These are phyloP conservation scores for Mycena pura DNA, from an alignment of 768 basidiomycete genomes.

Conservation along the genomic window DNA sequence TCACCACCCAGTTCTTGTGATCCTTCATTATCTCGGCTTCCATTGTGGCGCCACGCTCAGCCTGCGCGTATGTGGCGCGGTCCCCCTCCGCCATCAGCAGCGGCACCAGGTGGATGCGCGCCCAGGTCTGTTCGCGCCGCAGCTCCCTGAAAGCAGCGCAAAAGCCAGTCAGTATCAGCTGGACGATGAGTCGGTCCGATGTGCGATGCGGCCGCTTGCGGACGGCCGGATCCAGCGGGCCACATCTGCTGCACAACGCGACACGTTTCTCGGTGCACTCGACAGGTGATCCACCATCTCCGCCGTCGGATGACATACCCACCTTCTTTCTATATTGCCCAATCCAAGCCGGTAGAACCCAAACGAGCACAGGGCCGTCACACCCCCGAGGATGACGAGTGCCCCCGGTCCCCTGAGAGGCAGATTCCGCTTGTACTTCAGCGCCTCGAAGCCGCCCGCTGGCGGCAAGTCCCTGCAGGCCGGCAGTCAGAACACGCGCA, in stretches of 20 bases:
- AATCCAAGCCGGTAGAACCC: constrained; percentile 92
- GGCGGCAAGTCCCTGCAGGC: constrained; percentile 93
- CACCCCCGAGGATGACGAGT: constrained; percentile 83
- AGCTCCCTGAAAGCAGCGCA: constrained; percentile 76
- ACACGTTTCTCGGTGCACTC: constrained; percentile 34
- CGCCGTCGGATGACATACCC: constrained; percentile 41
- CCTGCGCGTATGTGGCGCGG: constrained; percentile 84
- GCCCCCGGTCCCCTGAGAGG: constrained; percentile 89
- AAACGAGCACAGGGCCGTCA: constrained; percentile 83
- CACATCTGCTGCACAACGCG: constrained; percentile 25
- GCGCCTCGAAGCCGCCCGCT: constrained; percentile 86
- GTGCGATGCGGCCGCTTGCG: constrained; percentile 45
- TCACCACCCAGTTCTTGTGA: constrained; percentile 92
- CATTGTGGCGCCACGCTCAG: constrained; percentile 75
- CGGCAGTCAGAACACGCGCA: no score
- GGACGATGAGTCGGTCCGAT: constrained; percentile 52
- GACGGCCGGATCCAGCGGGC: constrained; percentile 24
- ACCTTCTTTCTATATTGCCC: constrained; percentile 95
- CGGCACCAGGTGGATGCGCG: constrained; percentile 92
- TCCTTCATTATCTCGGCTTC: constrained; percentile 96
- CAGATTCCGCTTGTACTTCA: constrained; percentile 96
- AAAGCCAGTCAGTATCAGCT: no score
- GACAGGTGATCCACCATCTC: constrained; percentile 43
- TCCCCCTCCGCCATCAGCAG: constrained; percentile 93
- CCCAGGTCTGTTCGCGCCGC: constrained; percentile 92